phyloP scores from a whole-genome alignment of 73 alveolate genomes.

The Uronychia setigera region DNA sequence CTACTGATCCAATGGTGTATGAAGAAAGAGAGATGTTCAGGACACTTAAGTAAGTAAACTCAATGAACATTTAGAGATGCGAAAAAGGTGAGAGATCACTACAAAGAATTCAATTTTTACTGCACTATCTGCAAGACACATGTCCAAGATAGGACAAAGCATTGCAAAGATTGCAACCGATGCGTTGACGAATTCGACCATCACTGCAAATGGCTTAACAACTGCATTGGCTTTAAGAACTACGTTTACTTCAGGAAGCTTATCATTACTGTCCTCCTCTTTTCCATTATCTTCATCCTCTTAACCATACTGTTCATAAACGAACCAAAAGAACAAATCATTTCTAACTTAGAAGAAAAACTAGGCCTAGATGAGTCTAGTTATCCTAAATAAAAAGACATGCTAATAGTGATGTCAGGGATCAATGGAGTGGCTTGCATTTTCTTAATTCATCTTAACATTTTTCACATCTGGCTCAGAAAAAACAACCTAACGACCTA shows the following conservation, averaged over 20 bases:
- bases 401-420: background rate
- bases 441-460: background rate
- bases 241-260: no score
- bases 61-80: no score
- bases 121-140: constrained; percentile 19
- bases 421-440: background rate
- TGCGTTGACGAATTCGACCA: constrained; percentile 12
- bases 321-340: background rate
- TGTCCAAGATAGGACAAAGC: constrained; percentile 20
- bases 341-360: background rate
- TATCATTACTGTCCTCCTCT: no score
- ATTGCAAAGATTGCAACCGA: constrained; percentile 22
- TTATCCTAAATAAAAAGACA: background rate
- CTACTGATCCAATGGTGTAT: constrained; percentile 25
- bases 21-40: background rate
- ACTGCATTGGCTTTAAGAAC: no score
- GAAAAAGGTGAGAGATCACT: no score
- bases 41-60: background rate
- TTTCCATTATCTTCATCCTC: no score
- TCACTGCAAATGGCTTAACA: no score
- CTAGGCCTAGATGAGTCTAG: background rate
- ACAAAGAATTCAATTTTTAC: background rate
- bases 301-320: no score
- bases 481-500: constrained; percentile 20
- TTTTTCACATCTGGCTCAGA: background rate